Evolutionary conservation across 2,329 filamentous ascomycete species (phyloP).

Genomic region (Coniochaeta pulveracea): DNA sequence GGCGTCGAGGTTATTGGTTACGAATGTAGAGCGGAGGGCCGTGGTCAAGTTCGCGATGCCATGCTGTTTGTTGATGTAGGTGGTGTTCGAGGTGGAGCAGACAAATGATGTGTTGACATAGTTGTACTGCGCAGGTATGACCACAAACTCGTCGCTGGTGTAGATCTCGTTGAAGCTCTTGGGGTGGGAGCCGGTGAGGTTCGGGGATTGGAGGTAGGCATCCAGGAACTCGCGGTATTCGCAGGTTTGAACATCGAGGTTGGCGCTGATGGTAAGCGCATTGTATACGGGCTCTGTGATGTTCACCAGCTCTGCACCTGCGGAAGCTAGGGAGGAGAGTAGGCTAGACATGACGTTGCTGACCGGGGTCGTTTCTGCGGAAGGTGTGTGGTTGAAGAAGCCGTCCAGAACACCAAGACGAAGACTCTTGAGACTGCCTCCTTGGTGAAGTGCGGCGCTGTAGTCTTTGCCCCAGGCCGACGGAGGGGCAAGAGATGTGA

Average conservation of each 20-base stretch:
- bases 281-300: constrained; percentile 40
- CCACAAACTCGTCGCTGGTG: constrained; percentile 38
- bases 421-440: constrained; percentile 15
- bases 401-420: constrained; percentile 28
- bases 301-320: constrained; percentile 37
- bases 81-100: constrained; percentile 34
- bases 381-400: constrained; percentile 43
- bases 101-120: constrained; percentile 37
- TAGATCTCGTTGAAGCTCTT: constrained; percentile 36
- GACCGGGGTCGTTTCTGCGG: constrained; percentile 43
- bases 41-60: constrained; percentile 41
- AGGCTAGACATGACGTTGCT: constrained; percentile 38
- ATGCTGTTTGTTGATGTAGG: constrained; percentile 33
- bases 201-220: constrained; percentile 36
- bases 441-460: constrained; percentile 22
- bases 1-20: constrained; percentile 36
- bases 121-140: constrained; percentile 46
- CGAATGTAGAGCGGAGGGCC: constrained; percentile 38
- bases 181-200: constrained; percentile 27
- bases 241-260: constrained; percentile 47
- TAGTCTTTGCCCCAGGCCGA: constrained; percentile 32
- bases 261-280: constrained; percentile 30
- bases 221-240: constrained; percentile 47
- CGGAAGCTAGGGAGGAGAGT: constrained; percentile 28
- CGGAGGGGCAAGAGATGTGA: constrained; percentile 33